Evolutionary conservation across 306 rosid genomes (phyloP).

Genomic region (Pyrus pyrifolia): DNA sequence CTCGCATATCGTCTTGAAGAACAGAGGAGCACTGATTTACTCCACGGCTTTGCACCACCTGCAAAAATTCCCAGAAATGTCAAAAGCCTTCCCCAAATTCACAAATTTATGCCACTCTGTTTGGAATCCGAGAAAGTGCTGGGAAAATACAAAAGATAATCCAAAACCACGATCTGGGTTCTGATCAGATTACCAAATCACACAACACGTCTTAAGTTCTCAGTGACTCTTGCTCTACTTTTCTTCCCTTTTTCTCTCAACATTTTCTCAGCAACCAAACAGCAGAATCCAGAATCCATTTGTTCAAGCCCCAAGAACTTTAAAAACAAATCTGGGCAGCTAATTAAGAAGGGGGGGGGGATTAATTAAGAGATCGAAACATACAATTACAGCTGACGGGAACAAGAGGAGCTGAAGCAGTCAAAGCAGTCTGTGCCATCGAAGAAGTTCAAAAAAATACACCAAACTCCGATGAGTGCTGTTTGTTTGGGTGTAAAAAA

Average conservation of each 20-base stretch:
- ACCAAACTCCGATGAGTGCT: background rate
- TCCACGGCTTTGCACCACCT: slow-evolving; percentile 14
- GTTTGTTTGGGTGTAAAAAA: no score
- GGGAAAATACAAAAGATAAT: background rate
- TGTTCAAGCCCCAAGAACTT: background rate
- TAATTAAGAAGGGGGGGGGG: no score
- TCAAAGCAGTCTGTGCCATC: slow-evolving; percentile 36
- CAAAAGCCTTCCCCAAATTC: background rate
- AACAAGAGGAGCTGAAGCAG: slow-evolving; percentile 23
- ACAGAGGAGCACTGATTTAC: slow-evolving; percentile 7
- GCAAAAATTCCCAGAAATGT: slow-evolving; percentile 4
- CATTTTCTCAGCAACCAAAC: background rate
- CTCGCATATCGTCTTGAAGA: background rate
- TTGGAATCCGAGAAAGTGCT: background rate
- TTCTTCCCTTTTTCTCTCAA: background rate
- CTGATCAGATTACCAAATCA: background rate
- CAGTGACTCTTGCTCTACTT: background rate
- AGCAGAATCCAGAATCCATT: background rate
- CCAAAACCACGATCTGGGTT: background rate
- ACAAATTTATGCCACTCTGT: background rate
- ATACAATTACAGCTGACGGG: slow-evolving; percentile 36
- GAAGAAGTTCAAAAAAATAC: background rate
- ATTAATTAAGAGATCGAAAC: background rate
- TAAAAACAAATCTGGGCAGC: background rate
- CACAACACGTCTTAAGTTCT: background rate